phyloP scores from a whole-genome alignment of 148 eudicot genomes.

The Cornus suecica region DNA sequence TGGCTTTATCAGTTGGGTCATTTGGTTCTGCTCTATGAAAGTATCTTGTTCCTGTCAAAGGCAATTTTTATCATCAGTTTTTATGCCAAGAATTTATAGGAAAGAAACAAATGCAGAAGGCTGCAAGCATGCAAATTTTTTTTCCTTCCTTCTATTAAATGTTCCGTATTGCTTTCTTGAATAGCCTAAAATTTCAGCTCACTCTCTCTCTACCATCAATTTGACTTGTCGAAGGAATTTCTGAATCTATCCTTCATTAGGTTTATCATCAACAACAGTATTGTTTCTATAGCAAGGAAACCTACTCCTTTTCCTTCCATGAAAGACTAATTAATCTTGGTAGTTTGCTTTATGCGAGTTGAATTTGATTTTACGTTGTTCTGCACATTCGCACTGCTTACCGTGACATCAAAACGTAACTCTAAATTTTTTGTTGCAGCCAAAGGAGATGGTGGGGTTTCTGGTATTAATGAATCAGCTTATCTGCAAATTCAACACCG shows the following conservation, averaged over 20 bases:
- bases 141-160: background rate
- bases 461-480: constrained; percentile 89
- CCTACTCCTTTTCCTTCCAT: background rate
- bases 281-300: background rate
- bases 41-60: background rate
- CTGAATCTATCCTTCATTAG: background rate
- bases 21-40: background rate
- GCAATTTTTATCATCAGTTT: background rate
- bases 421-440: constrained; percentile 46
- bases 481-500: constrained; percentile 75
- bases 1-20: background rate
- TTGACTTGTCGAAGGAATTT: background rate
- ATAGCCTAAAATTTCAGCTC: background rate
- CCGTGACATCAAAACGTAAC: background rate
- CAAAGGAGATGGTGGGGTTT: constrained; percentile 79
- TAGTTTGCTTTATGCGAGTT: constrained; percentile 1
- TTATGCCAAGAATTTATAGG: background rate
- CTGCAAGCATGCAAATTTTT: background rate
- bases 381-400: too few species aligned
- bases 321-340: background rate
- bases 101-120: background rate
- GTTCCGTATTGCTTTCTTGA: background rate
- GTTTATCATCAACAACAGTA: background rate
- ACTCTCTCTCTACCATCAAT: background rate
- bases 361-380: background rate